These are phyloP conservation scores for Rutidosis leptorrhynchoides DNA, from an alignment of 129 eudicot genomes.

Conservation along the genomic window DNA sequence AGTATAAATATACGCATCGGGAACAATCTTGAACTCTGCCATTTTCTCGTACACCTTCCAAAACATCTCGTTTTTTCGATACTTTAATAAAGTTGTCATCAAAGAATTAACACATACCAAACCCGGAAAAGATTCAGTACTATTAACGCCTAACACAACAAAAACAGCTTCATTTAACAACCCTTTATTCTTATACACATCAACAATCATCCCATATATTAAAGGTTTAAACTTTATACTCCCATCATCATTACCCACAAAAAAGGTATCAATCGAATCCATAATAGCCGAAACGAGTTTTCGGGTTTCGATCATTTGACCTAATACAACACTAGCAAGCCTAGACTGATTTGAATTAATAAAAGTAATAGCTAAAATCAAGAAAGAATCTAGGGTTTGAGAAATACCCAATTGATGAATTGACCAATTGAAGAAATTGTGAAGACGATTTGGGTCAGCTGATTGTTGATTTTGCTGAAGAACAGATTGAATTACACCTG, in stretches of 20 bases:
- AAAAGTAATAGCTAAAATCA: conserved; percentile 42
- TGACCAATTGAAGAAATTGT: conserved; percentile 78
- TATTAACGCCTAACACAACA: conserved; percentile 42
- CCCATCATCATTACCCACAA: conserved; percentile 22
- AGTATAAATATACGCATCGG: conserved; percentile 65
- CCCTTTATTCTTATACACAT: conserved; percentile 61
- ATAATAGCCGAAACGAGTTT: conserved; percentile 39
- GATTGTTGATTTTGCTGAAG: conserved; percentile 38
- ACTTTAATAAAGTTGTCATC: conserved; percentile 54
- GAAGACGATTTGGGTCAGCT: conserved; percentile 52
- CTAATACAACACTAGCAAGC: conserved; percentile 43
- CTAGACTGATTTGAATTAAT: conserved; percentile 43
- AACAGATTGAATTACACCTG: conserved; percentile 68
- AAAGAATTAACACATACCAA: conserved; percentile 57
- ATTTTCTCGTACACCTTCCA: conserved; percentile 61
- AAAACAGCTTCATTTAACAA: conserved; percentile 60
- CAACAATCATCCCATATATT: conserved; percentile 51
- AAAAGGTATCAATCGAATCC: conserved; percentile 43
- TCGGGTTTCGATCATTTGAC: conserved; percentile 45
- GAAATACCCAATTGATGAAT: conserved; percentile 49
- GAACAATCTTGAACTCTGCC: conserved; percentile 44
- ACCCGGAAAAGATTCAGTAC: conserved; percentile 40
- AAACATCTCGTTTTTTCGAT: conserved; percentile 46
- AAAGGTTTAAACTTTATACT: conserved; percentile 24
- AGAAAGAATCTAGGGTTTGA: conserved; percentile 53